Evolutionary conservation across 208 protist genomes (phyloP).

Genomic region (Leishmania major): DNA sequence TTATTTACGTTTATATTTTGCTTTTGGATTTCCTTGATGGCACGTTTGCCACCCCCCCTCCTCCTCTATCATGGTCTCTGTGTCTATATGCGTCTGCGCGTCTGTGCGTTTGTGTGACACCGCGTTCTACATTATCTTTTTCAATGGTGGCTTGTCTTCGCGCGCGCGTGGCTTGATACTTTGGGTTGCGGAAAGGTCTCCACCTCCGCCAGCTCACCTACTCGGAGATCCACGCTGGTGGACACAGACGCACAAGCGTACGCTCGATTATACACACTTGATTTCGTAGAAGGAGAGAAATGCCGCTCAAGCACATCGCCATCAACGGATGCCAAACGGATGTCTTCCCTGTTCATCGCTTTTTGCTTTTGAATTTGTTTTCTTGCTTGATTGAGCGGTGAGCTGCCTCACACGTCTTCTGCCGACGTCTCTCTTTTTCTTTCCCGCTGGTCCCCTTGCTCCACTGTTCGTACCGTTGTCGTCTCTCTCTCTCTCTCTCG

Average conservation of each 20-base stretch:
- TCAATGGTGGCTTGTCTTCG: not conserved
- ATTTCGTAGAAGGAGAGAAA: constrained; percentile 1
- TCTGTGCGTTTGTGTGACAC: constrained; percentile 1
- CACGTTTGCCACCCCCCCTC: not conserved
- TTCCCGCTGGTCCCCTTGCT: not conserved
- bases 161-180: not conserved
- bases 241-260: not conserved
- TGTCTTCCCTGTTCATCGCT: not conserved
- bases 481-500: not conserved
- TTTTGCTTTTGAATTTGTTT: not conserved
- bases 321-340: not conserved
- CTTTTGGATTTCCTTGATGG: not conserved
- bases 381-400: not conserved
- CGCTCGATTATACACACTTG: not conserved
- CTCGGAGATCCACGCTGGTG: not conserved
- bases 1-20: not conserved
- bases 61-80: not conserved
- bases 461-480: not conserved
- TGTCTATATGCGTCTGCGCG: not conserved
- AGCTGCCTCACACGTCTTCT: not conserved
- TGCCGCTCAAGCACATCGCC: not conserved
- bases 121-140: not conserved
- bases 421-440: not conserved
- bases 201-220: not conserved
- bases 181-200: not conserved